Conservation (phyloP, 2,329 filamentous ascomycete species). For the Ceratocystis alfenasii region DNA sequence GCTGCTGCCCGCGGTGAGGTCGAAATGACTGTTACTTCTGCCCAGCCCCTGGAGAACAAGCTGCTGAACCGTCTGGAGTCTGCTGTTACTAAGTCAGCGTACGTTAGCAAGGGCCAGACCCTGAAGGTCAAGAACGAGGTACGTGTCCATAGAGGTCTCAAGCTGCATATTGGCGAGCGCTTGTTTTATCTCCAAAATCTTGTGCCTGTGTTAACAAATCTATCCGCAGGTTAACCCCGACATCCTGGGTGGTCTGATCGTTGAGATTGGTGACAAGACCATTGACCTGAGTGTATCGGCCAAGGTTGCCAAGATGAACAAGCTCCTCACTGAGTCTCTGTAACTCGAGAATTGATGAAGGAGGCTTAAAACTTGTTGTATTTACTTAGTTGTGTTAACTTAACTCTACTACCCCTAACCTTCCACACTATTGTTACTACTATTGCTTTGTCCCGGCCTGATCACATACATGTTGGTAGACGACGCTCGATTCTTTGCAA, state of each 20-base stretch:
- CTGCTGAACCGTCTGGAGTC: conserved; percentile 75
- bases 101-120: conserved; percentile 86
- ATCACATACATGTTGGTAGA: not conserved
- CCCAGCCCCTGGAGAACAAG: conserved; percentile 78
- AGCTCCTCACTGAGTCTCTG: conserved; percentile 90
- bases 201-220: conserved; percentile 2
- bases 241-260: conserved; percentile 82
- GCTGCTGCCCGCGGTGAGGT: conserved; percentile 83
- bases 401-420: conserved; percentile 2
- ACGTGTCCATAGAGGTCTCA: conserved; percentile 26
- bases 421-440: not conserved
- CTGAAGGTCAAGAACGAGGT: conserved; percentile 92
- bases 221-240: conserved; percentile 70
- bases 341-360: conserved; percentile 44
- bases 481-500: not conserved
- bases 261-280: conserved; percentile 94
- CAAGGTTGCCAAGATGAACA: conserved; percentile 98
- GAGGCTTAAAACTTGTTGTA: conserved; percentile 13
- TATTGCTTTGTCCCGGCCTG: not conserved
- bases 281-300: conserved; percentile 93
- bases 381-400: conserved; percentile 8
- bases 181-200: not conserved
- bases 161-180: not conserved
- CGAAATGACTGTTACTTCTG: conserved; percentile 83
- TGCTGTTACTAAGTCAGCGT: conserved; percentile 79